Evolutionary conservation across 1,139 yeast species (phyloP), one percentile per base, ranked within the genome.

Genomic region (Pichia sp.): DNA sequence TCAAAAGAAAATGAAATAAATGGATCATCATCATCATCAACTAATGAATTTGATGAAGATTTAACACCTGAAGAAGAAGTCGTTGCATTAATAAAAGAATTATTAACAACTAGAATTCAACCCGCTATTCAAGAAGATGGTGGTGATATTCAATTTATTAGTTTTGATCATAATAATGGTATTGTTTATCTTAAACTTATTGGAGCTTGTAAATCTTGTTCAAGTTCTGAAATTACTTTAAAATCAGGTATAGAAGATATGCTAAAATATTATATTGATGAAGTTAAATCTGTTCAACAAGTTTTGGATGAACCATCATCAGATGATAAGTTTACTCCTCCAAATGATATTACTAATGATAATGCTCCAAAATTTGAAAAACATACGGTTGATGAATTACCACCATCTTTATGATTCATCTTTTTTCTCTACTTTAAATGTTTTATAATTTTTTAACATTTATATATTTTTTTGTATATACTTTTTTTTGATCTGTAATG

Each of bases 111-210:
- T 4, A 78, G 97, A 57, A 90, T 92, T 50, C 78, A 97, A 56
- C 98, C 99, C 1, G 97, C 97, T 0, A 82, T 84, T 51, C 85
- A 81, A 62, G 94, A 84, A 52, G 94, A 84, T 59, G 94, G 94
- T 43, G 94, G 94, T 10, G 94, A 84, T 59, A 80, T 84, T 50
- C 86, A 82, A 55, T 84, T 81, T 63, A 82, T 82, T 22, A 73
- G 70, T 3, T 83, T 82, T 60, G 75, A 74, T 40, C 82, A 78
- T 46, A 73, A 72, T 35, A 65, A 74, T 5, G 92, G 94, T 1
- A 78, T 79, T 0, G 92, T 84, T 2, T 75, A 69, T 54, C 69
- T 84, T 53, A 76, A 74, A 58, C 67, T 84, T 46, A 80, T 79
- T 60, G 94, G 94, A 33, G 92, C 94, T 1, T 84, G 94, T 63